A percentile compares a stretch with the other conserved stretches of the same genome.
phyloP scores from a whole-genome alignment of 148 eudicot genomes.

The Mesembryanthemum crystallinum region DNA sequence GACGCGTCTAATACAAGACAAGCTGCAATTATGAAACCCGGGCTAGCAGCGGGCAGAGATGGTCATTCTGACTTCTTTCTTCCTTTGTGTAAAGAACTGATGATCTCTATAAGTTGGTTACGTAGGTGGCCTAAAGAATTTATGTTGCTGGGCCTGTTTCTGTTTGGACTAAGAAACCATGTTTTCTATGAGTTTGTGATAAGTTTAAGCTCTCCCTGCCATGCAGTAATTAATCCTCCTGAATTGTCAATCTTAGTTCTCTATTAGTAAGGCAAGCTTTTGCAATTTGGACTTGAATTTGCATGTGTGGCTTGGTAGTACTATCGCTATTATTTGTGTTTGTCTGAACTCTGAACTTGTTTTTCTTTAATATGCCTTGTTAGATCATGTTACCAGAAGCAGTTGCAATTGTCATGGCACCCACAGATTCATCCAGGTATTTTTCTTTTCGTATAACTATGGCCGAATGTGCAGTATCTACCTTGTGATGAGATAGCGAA shows the following conservation, averaged over 20 bases:
- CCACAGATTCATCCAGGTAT: slow-evolving; percentile 90
- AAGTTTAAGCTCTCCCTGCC: background rate
- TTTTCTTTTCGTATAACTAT: background rate
- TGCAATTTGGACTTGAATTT: background rate
- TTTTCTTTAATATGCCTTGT: slow-evolving; percentile 9
- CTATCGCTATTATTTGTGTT: slow-evolving; percentile 1
- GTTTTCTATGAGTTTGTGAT: background rate
- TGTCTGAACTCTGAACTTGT: background rate
- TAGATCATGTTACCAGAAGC: slow-evolving; percentile 99
- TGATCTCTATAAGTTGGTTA: background rate
- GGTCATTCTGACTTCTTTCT: background rate
- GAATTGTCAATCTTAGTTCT: background rate
- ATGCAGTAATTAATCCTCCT: background rate
- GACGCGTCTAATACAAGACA: no score
- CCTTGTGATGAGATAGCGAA: background rate
- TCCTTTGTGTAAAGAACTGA: background rate
- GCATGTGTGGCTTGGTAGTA: background rate
- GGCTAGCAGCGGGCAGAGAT: background rate
- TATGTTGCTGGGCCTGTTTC: background rate
- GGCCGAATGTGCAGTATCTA: slow-evolving; percentile 8
- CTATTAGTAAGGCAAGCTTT: background rate
- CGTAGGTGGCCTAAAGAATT: background rate
- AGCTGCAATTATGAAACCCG: background rate
- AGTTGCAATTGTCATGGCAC: slow-evolving; percentile 98
- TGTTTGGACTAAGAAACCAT: background rate